A percentile compares a stretch with the other conserved stretches of the same genome.
These are phyloP conservation scores for Coniochaeta sp. DNA, from an alignment of 2,329 filamentous ascomycete species.

Conservation along the genomic window DNA sequence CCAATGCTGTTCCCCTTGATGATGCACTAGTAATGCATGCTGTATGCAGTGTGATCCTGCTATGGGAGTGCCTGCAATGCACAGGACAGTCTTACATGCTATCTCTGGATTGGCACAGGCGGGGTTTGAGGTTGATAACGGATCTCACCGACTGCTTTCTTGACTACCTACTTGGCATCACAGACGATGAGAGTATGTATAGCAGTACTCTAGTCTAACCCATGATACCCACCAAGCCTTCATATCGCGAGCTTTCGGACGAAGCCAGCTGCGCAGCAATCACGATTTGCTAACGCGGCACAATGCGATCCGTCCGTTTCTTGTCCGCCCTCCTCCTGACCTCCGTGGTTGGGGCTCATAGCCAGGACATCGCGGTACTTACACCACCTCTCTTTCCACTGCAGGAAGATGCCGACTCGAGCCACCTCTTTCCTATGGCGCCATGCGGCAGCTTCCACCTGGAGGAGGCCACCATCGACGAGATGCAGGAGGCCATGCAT, in stretches of 20 bases:
- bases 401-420: conserved; percentile 14
- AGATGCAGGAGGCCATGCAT: conserved; percentile 53
- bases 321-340: background rate
- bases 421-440: conserved; percentile 52
- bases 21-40: background rate
- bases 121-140: background rate
- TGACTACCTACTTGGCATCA: background rate
- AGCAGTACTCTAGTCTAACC: too few species aligned
- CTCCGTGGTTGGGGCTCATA: background rate
- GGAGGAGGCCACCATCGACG: conserved; percentile 63
- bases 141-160: background rate
- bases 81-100: background rate
- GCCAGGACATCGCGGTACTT: background rate
- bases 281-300: background rate
- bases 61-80: conserved; percentile 9
- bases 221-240: background rate
- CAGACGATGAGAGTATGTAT: background rate
- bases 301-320: background rate
- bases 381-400: background rate
- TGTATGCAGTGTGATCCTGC: background rate
- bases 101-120: background rate
- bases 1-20: background rate
- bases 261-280: background rate
- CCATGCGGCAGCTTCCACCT: conserved; percentile 52
- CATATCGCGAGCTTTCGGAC: background rate